A percentile compares a stretch with the other conserved stretches of the same genome.
phyloP scores from a whole-genome alignment of 305 asterid species.

The Rubia tinctorum region DNA sequence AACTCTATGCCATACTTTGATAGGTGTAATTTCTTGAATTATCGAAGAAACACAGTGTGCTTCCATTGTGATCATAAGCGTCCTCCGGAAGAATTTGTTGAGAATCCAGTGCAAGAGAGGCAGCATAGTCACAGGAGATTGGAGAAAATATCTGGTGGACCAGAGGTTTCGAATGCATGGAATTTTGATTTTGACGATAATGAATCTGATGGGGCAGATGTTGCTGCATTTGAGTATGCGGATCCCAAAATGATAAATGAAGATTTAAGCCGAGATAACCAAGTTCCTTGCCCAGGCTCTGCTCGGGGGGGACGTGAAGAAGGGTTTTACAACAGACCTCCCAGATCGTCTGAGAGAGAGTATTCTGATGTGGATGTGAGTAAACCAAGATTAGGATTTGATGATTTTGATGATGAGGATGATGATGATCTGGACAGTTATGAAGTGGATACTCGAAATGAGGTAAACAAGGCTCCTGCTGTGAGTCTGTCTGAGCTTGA shows the following conservation, averaged over 20 bases:
- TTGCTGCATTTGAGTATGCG: constrained; percentile 89
- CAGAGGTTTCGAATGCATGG: constrained; percentile 78
- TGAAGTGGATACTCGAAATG: constrained; percentile 64
- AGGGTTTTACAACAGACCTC: constrained; percentile 35
- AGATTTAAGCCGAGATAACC: constrained; percentile 42
- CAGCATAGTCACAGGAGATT: constrained; percentile 42
- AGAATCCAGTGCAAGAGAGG: constrained; percentile 45
- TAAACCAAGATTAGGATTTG: constrained; percentile 58
- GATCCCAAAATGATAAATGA: constrained; percentile 58
- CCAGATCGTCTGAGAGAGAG: constrained; percentile 40
- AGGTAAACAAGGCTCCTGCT: constrained; percentile 40
- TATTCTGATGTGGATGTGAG: constrained; percentile 33
- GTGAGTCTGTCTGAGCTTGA: constrained; percentile 80
- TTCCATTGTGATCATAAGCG: constrained; percentile 96
- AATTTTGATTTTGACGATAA: constrained; percentile 95
- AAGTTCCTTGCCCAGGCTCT: constrained; percentile 27
- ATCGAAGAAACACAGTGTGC: constrained; percentile 87
- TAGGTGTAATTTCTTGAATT: constrained; percentile 97
- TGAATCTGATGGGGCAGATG: constrained; percentile 99
- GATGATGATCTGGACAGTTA: constrained; percentile 80
- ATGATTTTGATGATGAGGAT: constrained; percentile 94
- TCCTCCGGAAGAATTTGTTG: constrained; percentile 73
- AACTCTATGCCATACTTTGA: constrained; percentile 25
- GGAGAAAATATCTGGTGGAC: constrained; percentile 41
- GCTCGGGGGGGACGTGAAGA: constrained; percentile 41